Evolutionary conservation across 805 yeast species (phyloP), one percentile per base, ranked within the genome.

Genomic region (Hanseniaspora lindneri): DNA sequence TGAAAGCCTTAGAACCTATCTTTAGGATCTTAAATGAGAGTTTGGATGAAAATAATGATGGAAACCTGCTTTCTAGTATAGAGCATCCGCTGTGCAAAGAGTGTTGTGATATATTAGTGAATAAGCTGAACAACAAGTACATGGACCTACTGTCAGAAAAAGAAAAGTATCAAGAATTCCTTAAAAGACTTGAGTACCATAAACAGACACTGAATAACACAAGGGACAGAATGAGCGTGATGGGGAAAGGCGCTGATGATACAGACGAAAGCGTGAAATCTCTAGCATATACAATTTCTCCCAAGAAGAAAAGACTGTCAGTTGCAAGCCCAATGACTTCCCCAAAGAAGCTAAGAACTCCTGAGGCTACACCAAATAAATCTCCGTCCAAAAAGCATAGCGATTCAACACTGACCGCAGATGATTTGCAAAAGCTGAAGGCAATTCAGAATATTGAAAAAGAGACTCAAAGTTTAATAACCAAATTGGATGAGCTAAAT

Each of bases 61-160:
- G 36, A 11, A 27, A 46, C 9, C 69, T 74, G 4, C 80, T 82
- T 52, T 79, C 80, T 44, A 86, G 80, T 52, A 72, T 89, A 14
- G 94, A 85, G 54, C 79, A 77, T 58, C 98, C 98, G 0, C 76
- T 92, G 14, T 89, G 97, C 56, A 71, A 72, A 21, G 96, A 88
- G 39, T 92, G 98, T 62, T 82, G 92, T 6, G 76, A 72, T 37
- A 60, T 72, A 19, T 63, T 89, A 23, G 67, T 82, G 10, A 77
- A 75, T 9, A 79, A 79, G 50, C 70, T 86, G 61, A 80, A 79
- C 56, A 61, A 67, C 11, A 79, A 79, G 55, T 83, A 83, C 60
- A 89, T 83, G 52, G 83, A 77, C 49, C 74, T 80, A 4, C 75
- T 81, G 17, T 72, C 72, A 53, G 96, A 89, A 56, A 77, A 89